Evolutionary conservation across 1,284 basidiomycete species (phyloP), one percentile per base, ranked within the genome.

Genomic region (Xerocomus cyaneibrunnescens): DNA sequence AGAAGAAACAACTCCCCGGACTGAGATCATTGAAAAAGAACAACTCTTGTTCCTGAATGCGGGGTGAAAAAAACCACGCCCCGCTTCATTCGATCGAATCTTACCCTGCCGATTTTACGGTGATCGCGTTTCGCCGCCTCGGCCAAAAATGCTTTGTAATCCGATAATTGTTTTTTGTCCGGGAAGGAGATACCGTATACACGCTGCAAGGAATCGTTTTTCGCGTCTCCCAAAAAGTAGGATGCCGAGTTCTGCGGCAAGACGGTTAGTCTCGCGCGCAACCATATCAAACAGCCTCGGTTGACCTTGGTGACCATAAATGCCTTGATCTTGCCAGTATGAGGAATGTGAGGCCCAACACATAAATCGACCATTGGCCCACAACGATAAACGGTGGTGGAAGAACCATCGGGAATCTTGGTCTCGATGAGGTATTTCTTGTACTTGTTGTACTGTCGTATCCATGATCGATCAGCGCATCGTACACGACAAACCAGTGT

Each of bases 131-230:
- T 98, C 17, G 96, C 95, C 40, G 97, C 97, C 73, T 99, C 96
- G 45, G 86, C 92, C 53, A 99, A 80, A 78, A 98, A 98, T 42
- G 82, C 85, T 77, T 99, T 99, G 83, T 99, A 95, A 62, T 98
- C 97, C 21, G 85, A 77, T 67, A 99, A 78, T 69, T 96, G 92
- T 74, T 98, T 98, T 73, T 92, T 91, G 75, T 98, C 96, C 1
- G 97, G 97, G 85, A 99, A 99, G 3, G 96, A 98, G 69, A 99
- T 95, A 52, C 97, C 97, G 72, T 99, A 99, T 56, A 99, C 85
- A 45, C 97, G 89, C 72, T 99, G 97, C 50, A 99, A 80, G 4
- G 93, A 93, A 67, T 98, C 97, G 69, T 98, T 98, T 66, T 83
- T 88, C 46, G 89, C 79, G 68, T 98, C 93, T 46, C 94, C 96